Conservation (phyloP, 2,329 filamentous ascomycete genomes). For the Aspergillus arachidicola region DNA sequence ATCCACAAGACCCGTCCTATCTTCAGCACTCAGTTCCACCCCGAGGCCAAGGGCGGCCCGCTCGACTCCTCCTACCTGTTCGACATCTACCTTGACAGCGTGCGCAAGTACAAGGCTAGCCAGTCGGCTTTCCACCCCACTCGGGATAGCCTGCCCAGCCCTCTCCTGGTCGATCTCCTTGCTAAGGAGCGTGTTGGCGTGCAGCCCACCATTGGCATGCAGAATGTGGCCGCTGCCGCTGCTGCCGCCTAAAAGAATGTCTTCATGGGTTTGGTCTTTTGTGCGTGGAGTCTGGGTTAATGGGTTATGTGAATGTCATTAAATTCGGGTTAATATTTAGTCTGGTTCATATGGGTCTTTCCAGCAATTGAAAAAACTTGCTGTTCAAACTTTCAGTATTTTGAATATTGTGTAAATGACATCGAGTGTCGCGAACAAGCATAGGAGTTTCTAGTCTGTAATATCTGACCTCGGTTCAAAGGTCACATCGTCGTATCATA, state of each 20-base stretch:
- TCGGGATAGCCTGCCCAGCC: conserved; percentile 84
- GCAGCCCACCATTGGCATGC: conserved; percentile 63
- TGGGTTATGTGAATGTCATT: conserved; percentile 13
- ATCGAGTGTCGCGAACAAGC: background rate
- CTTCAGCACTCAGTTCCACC: conserved; percentile 98
- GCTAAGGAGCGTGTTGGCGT: conserved; percentile 95
- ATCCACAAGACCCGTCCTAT: conserved; percentile 95
- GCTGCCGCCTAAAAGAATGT: conserved; percentile 20
- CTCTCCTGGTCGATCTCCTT: conserved; percentile 85
- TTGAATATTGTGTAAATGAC: background rate
- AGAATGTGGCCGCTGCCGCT: conserved; percentile 42
- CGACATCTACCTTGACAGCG: conserved; percentile 91
- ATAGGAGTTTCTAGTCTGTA: background rate
- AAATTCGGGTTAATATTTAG: background rate
- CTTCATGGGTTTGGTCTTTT: conserved; percentile 13
- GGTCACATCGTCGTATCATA: background rate
- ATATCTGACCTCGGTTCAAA: background rate
- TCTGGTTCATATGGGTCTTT: conserved; percentile 6
- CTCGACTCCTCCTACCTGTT: conserved; percentile 96
- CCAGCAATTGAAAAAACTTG: background rate
- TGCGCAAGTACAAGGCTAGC: conserved; percentile 83
- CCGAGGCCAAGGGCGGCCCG: conserved; percentile 95
- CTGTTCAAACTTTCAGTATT: background rate
- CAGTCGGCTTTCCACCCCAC: conserved; percentile 69
- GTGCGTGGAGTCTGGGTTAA: conserved; percentile 16